Percentiles rank a stretch among this genome's conserved stretches.
Evolutionary conservation across 2,329 filamentous ascomycete genomes (phyloP).

Genomic region (Parastagonospora nodorum): DNA sequence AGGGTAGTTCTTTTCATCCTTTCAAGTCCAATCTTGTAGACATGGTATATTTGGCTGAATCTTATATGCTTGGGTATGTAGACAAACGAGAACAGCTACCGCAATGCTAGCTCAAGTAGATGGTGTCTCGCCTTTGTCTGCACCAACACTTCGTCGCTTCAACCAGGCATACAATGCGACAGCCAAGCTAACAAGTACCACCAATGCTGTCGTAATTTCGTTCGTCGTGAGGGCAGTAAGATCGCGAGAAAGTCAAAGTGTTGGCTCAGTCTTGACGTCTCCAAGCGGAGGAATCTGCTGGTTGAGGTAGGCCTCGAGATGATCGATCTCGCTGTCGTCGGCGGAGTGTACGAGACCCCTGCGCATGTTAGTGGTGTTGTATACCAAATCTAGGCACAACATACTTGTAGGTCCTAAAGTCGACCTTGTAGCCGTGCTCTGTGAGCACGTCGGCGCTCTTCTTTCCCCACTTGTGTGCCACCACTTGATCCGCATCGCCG

Average conservation of each 20-base stretch:
- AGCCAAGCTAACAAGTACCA: conserved; percentile 28
- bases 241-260: conserved; percentile 37
- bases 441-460: conserved; percentile 70
- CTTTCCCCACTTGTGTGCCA: conserved; percentile 71
- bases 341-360: conserved; percentile 78
- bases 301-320: conserved; percentile 71
- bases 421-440: conserved; percentile 72
- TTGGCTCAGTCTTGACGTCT: conserved; percentile 31
- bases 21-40: no score
- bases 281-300: conserved; percentile 57
- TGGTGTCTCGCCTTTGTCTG: background rate
- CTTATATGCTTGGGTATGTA: no score
- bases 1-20: no score
- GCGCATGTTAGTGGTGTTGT: conserved; percentile 8
- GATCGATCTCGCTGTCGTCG: conserved; percentile 76
- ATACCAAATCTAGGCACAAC: conserved; percentile 26
- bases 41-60: no score
- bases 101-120: background rate
- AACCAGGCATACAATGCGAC: conserved; percentile 35
- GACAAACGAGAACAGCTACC: background rate
- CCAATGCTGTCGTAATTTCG: conserved; percentile 25
- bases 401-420: conserved; percentile 76
- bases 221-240: conserved; percentile 4
- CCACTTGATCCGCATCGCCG: conserved; percentile 76
- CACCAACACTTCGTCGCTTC: conserved; percentile 15